A percentile compares a stretch with the other conserved stretches of the same genome.
Evolutionary conservation across 2,329 filamentous ascomycete species (phyloP).

Genomic region (Trichoderma atrobrunneum): DNA sequence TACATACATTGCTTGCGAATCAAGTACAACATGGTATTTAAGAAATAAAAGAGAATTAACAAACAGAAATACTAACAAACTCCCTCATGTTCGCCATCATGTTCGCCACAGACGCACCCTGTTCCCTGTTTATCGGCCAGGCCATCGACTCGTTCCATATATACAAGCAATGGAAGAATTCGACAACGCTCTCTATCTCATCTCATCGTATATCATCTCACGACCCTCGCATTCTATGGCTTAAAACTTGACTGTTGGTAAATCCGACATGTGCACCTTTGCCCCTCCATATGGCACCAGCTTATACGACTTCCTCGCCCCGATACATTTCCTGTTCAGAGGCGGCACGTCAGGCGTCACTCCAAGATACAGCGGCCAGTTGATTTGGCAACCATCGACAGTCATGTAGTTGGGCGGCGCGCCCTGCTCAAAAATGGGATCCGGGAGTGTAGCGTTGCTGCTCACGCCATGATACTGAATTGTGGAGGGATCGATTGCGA

Average conservation of each 20-base stretch:
- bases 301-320: slow-evolving; percentile 31
- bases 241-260: slow-evolving; percentile 20
- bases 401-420: slow-evolving; percentile 37
- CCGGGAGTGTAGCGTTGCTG: slow-evolving; percentile 28
- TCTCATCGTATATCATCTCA: not conserved
- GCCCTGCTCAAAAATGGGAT: slow-evolving; percentile 28
- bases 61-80: not conserved
- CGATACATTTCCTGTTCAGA: slow-evolving; percentile 22
- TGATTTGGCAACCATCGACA: slow-evolving; percentile 38
- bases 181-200: not conserved
- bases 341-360: slow-evolving; percentile 32
- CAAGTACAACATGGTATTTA: not conserved
- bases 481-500: slow-evolving; percentile 29
- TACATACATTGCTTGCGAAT: not conserved
- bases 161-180: not conserved
- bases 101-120: not conserved
- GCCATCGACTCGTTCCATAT: not conserved
- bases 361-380: slow-evolving; percentile 31
- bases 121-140: not conserved
- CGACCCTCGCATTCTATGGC: not conserved
- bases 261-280: slow-evolving; percentile 42
- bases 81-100: not conserved
- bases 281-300: slow-evolving; percentile 46
- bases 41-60: not conserved
- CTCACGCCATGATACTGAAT: slow-evolving; percentile 26